Evolutionary conservation across 495 filamentous ascomycete species (phyloP).

Genomic region (Aspergillus taichungensis): DNA sequence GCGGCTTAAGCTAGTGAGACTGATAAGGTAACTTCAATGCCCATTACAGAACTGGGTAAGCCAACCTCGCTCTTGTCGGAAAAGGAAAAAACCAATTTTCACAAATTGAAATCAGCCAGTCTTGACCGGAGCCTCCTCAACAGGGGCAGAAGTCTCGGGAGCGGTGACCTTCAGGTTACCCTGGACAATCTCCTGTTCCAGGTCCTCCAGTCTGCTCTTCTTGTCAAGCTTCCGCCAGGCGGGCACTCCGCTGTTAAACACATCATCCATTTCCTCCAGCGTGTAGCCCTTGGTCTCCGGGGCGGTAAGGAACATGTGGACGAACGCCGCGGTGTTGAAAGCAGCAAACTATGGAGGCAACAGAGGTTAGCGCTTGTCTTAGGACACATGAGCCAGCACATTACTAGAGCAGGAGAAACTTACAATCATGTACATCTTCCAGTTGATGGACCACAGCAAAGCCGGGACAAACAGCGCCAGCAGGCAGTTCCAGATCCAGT

Average conservation of each 20-base stretch:
- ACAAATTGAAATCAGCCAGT: not conserved
- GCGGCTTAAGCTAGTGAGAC: too few species aligned
- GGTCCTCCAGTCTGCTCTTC: constrained; percentile 7
- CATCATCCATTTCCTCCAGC: constrained; percentile 37
- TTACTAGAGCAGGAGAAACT: not conserved
- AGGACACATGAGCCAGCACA: too few species aligned
- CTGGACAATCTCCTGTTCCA: constrained; percentile 8
- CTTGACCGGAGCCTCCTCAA: not conserved
- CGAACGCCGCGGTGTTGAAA: constrained; percentile 11
- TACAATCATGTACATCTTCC: constrained; percentile 18
- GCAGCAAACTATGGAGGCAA: constrained; percentile 7
- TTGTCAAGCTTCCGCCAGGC: constrained; percentile 9
- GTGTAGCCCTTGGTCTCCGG: constrained; percentile 47
- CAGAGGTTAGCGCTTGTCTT: not conserved
- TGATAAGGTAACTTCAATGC: too few species aligned
- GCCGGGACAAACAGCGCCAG: constrained; percentile 12
- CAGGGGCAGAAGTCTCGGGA: not conserved
- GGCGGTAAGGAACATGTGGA: constrained; percentile 48
- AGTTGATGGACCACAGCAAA: constrained; percentile 12
- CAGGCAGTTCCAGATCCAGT: constrained; percentile 51
- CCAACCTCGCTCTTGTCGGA: too few species aligned
- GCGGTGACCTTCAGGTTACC: constrained; percentile 8
- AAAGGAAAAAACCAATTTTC: too few species aligned
- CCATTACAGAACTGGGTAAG: too few species aligned
- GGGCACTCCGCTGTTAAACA: constrained; percentile 25